A percentile compares a stretch with the other conserved stretches of the same genome.
phyloP scores from a whole-genome alignment of 257 asterid genomes.

The Eustoma russellianum region DNA sequence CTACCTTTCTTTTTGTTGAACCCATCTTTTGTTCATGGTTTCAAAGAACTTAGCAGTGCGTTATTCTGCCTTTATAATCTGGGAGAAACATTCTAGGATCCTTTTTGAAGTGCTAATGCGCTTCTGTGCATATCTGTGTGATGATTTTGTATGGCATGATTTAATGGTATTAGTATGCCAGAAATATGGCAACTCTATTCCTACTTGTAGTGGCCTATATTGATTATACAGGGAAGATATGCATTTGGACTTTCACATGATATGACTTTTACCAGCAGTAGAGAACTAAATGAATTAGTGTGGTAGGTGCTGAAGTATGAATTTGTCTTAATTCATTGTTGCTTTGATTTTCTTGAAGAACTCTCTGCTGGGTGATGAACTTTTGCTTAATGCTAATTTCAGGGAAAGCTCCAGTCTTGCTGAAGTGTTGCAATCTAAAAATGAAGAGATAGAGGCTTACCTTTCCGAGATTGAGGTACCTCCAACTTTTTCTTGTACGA shows the following conservation, averaged over 20 bases:
- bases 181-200: not conserved
- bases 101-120: not conserved
- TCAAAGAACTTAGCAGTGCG: not conserved
- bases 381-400: constrained; percentile 16
- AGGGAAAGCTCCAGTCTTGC: constrained; percentile 67
- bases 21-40: not conserved
- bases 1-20: no score
- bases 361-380: no score
- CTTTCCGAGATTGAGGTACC: constrained; percentile 91
- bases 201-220: no score
- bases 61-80: not conserved
- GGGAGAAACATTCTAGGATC: not conserved
- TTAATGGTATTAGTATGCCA: not conserved
- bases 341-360: no score
- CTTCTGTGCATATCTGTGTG: not conserved
- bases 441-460: constrained; percentile 92
- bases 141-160: not conserved
- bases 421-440: constrained; percentile 63
- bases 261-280: no score
- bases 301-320: not conserved
- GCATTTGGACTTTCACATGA: no score
- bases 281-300: not conserved
- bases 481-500: constrained; percentile 1
- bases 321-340: no score
- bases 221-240: not conserved